Evolutionary conservation across 2,329 filamentous ascomycete species (phyloP), one percentile per base, ranked within the genome.

Genomic region (Metarhizium anisopliae): DNA sequence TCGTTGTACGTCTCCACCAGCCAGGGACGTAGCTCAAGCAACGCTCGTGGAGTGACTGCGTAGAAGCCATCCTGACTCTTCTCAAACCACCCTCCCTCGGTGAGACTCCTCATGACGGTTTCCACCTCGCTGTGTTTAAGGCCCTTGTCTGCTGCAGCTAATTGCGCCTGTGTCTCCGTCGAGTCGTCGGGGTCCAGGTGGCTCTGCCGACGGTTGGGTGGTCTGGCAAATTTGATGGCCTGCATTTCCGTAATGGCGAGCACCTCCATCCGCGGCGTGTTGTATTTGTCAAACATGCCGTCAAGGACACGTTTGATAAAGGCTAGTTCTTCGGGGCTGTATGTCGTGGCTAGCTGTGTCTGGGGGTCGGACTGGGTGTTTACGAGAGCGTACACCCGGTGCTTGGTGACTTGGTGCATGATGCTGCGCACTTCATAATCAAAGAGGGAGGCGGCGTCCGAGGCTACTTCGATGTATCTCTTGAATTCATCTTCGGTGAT

Each of bases 1-100:
- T 95, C 89, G 66, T 99, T 97, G 71, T 96, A 99, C 32, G 87
- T 90, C 54, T 89, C 88, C n/a, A 90, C 74, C 51, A 99, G 78
- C 85, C 92, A 97, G 2, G 81, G 78, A 56, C 87, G 80, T 56
- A 99, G 74, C 75, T 99, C 94, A 77, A 97, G 83, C 61, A 99
- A 74, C 2, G 84, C 87, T 8, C 93, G 81, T 3, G 90, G 82
- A 53, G 85, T 86, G 18, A 96, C 76, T 18, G 80, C 83, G 69
- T 90, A 96, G 70, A 86, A 95, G 0, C 84, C 84, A 11, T 79
- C 78, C 16, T 68, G 66, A 58, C 87, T 94, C 67, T 84, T 83
- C 68, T 93, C 86, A 55, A 99, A 80, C 90, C 94, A 99, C 2
- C 87, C 88, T 64, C 94, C 88, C 2, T 83, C 79, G 0, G 93